A percentile compares a stretch with the other conserved stretches of the same genome.
Evolutionary conservation across 257 asterid genomes (phyloP).

Genomic region (Fraxinus anomala): DNA sequence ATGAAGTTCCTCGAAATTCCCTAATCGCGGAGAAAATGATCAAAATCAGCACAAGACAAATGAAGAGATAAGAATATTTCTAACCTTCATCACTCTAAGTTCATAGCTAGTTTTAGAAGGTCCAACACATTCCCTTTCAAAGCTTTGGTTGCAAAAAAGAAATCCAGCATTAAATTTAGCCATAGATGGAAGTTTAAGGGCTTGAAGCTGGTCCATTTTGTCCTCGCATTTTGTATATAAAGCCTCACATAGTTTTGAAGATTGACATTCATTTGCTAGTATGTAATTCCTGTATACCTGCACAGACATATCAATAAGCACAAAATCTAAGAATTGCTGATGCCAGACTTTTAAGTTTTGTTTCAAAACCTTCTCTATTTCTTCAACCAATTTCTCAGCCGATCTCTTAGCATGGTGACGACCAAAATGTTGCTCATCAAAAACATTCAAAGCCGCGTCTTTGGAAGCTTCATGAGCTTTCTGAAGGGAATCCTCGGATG

Average conservation of each 20-base stretch:
- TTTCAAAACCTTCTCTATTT: conserved; percentile 61
- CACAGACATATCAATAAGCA: conserved; percentile 35
- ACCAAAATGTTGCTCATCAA: conserved; percentile 95
- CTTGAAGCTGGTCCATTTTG: conserved; percentile 93
- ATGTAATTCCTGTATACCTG: conserved; percentile 66
- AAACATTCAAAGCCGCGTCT: conserved; percentile 59
- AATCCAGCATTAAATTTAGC: conserved; percentile 95
- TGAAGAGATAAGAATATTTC: neutral
- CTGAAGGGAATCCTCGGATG: conserved; percentile 59
- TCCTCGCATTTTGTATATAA: conserved; percentile 82
- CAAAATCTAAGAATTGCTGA: neutral
- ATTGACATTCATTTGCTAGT: conserved; percentile 74
- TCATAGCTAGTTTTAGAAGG: conserved; percentile 83
- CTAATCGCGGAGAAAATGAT: neutral
- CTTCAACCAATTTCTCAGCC: conserved; percentile 72
- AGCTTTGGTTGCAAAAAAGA: conserved; percentile 85
- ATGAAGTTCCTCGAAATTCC: neutral
- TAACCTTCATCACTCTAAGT: conserved; percentile 86
- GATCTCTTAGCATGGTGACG: conserved; percentile 84
- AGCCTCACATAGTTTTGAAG: conserved; percentile 85
- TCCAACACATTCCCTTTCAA: conserved; percentile 80
- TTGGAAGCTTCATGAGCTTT: conserved; percentile 62
- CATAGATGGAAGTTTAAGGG: conserved; percentile 95
- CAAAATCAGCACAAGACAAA: conserved; percentile 3
- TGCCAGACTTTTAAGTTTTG: conserved; percentile 7